phyloP scores from a whole-genome alignment of 2,329 filamentous ascomycete genomes.

The Colletotrichum graminicola region DNA sequence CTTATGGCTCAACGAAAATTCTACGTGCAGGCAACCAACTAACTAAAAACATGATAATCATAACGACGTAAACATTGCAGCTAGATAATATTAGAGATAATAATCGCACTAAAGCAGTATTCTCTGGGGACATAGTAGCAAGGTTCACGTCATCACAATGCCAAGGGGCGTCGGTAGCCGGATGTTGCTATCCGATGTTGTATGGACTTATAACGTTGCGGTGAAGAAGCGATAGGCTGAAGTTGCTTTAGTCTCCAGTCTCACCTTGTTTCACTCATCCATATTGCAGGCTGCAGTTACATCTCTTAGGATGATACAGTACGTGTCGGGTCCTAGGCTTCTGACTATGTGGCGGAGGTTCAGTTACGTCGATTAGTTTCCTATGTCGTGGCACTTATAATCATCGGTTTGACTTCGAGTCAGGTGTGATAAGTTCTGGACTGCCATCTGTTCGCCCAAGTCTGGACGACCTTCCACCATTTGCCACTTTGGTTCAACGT shows the following conservation, averaged over 20 bases:
- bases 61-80: background rate
- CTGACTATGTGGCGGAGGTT: background rate
- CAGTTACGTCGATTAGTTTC: background rate
- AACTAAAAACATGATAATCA: background rate
- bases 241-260: background rate
- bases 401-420: background rate
- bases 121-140: background rate
- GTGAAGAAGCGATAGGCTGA: background rate
- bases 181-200: background rate
- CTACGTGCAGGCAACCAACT: background rate
- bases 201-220: background rate
- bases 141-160: background rate
- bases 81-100: background rate
- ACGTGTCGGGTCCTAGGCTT: background rate
- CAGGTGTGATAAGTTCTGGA: background rate
- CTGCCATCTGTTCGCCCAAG: background rate
- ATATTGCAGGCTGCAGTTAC: background rate
- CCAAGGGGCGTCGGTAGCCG: background rate
- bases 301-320: background rate
- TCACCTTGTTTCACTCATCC: background rate
- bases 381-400: background rate
- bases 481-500: background rate
- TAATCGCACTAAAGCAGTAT: background rate
- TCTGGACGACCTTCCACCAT: too few relatives aligned
- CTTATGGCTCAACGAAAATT: background rate